These are phyloP conservation scores for Diplosphaera chodatii DNA, from an alignment of 139 green algal genomes.

Conservation along the genomic window DNA sequence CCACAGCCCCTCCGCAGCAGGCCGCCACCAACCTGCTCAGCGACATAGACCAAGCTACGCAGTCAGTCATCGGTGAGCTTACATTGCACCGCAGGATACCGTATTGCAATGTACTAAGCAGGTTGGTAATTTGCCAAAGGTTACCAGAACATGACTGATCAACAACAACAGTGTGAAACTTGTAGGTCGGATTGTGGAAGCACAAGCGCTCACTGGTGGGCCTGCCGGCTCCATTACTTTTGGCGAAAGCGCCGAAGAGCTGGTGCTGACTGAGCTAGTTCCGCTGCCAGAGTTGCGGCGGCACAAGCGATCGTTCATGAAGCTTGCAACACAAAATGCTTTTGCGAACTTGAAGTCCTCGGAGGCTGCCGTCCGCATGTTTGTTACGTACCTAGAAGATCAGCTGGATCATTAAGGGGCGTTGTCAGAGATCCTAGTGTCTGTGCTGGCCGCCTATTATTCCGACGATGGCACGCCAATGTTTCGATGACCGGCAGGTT, in stretches of 20 bases:
- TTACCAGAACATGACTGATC: too few relatives aligned
- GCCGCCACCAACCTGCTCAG: conserved; percentile 79
- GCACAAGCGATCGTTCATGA: conserved; percentile 81
- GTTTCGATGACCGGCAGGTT: too few relatives aligned
- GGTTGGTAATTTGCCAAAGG: too few relatives aligned
- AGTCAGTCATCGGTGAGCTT: conserved; percentile 41
- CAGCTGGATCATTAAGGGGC: too few relatives aligned
- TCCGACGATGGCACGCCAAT: too few relatives aligned
- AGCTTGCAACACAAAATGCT: conserved; percentile 70
- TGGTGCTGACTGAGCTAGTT: conserved; percentile 37
- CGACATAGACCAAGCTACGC: conserved; percentile 72
- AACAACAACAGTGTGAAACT: too few relatives aligned
- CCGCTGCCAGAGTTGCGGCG: conserved; percentile 65
- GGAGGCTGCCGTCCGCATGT: conserved; percentile 58
- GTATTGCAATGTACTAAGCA: too few relatives aligned
- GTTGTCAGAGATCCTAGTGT: too few relatives aligned
- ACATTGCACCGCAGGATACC: too few relatives aligned
- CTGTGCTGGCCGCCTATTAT: too few relatives aligned
- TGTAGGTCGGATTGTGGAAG: conserved; percentile 40
- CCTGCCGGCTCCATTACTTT: conserved; percentile 41
- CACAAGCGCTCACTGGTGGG: conserved; percentile 42
- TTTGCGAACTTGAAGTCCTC: conserved; percentile 41
- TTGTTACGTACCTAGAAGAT: conserved; percentile 73
- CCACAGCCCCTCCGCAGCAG: conserved; percentile 49
- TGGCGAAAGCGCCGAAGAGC: conserved; percentile 4